A percentile compares a stretch with the other conserved stretches of the same genome.
These are phyloP conservation scores for Lentinus polychrous DNA, from an alignment of 1,284 basidiomycete genomes.

Conservation along the genomic window DNA sequence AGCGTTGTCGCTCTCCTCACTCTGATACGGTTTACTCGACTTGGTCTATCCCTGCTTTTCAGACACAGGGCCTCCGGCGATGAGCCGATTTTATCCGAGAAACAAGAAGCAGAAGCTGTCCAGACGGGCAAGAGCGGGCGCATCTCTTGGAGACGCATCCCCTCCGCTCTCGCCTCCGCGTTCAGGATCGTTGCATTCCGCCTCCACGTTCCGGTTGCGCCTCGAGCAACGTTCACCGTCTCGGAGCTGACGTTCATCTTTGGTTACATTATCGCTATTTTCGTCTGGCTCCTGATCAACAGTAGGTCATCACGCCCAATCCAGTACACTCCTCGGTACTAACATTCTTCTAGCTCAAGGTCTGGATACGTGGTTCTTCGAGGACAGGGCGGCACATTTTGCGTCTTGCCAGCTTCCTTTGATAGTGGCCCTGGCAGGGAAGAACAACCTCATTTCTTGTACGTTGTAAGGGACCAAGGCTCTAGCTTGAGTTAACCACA, in stretches of 20 bases:
- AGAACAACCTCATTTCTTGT: slow-evolving; percentile 42
- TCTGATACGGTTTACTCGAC: slow-evolving; percentile 25
- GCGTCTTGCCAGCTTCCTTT: slow-evolving; percentile 37
- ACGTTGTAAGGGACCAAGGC: slow-evolving; percentile 9
- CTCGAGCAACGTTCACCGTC: slow-evolving; percentile 27
- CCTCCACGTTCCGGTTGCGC: slow-evolving; percentile 33
- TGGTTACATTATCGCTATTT: slow-evolving; percentile 34
- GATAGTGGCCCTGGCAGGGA: slow-evolving; percentile 37
- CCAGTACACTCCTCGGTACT: neutral
- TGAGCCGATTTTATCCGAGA: slow-evolving; percentile 13
- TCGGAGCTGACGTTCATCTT: slow-evolving; percentile 37
- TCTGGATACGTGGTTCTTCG: slow-evolving; percentile 24
- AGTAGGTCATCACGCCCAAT: slow-evolving; percentile 27
- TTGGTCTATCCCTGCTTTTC: slow-evolving; percentile 15
- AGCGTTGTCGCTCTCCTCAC: slow-evolving; percentile 33
- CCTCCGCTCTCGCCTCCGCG: slow-evolving; percentile 27
- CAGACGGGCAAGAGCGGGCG: slow-evolving; percentile 16
- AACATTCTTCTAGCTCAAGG: slow-evolving; percentile 17
- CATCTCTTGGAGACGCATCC: slow-evolving; percentile 26
- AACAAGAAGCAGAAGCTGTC: slow-evolving; percentile 14
- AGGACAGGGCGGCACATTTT: slow-evolving; percentile 33
- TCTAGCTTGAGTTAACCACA: slow-evolving; percentile 1
- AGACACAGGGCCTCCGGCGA: slow-evolving; percentile 2
- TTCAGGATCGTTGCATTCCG: slow-evolving; percentile 40
- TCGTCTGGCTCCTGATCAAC: slow-evolving; percentile 35